Base-by-base conservation (phyloP, 2,329 filamentous ascomycete species). In the Blastomyces silverae region DNA sequence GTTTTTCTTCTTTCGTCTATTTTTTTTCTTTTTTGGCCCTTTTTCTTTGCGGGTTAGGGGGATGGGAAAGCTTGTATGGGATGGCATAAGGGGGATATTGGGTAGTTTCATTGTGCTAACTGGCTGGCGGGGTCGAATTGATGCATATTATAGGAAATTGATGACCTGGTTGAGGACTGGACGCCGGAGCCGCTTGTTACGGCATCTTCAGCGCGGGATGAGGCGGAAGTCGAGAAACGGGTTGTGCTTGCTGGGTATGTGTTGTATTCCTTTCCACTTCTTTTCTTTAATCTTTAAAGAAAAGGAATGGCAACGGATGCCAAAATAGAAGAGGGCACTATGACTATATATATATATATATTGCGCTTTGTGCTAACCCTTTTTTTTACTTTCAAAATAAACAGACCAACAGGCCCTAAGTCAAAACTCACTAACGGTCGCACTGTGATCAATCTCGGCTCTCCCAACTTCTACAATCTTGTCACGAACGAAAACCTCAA, bases 381-480 rank as follows among this genome's bases (percentile, higher is more conserved):
- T 39, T 58, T 60, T 7, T 50, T 20, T 39, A 17, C 48, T 63
- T 39, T 37, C 22, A 28, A 59, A 59, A 22, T 20, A 66, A 66
- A 59, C 73, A 95, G 91, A 61, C 89, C 93, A 5, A 92, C 92
- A 0, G 92, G 91, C 11, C 92, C 94, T 58, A 96, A 94, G 76
- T 88, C 89, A 61, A 97, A 94, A 77, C 85, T 99, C 64, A 83
- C 87, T 59, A 96, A 88, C 76, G 94, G 94, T 71, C 89, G 91
- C 69, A 96, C 90, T 22, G 94, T 97, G 31, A 91, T 85, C 65
- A 99, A 99, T 75, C 87, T 99, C 68, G 93, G 91, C 48, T 95
- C 91, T 1, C 94, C 92, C 80, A 99, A 99, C 77, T 96, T 94
- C 78, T 97, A 96, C 82, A 97, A 99, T 80, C 92, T 99, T 77